phyloP scores from a whole-genome alignment of 2,329 filamentous ascomycete species.

The Plectosphaerella cucumerina region DNA sequence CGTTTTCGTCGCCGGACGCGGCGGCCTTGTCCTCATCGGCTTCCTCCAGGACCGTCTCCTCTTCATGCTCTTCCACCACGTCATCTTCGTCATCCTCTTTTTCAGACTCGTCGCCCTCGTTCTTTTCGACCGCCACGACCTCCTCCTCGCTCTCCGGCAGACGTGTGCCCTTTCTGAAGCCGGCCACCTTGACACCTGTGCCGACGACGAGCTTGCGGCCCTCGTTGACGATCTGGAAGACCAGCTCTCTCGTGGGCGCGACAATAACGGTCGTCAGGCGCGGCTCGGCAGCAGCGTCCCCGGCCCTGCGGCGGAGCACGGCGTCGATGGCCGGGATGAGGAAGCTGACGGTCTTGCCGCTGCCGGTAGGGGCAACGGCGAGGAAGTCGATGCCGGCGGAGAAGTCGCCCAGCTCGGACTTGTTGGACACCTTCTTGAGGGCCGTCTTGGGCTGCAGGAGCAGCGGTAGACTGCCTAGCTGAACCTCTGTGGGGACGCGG shows the following conservation, averaged over 20 bases:
- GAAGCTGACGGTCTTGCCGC: constrained; percentile 93
- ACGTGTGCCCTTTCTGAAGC: constrained; percentile 82
- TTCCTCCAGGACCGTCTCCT: constrained; percentile 18
- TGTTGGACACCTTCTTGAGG: constrained; percentile 31
- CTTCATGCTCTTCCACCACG: neutral
- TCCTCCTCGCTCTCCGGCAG: constrained; percentile 46
- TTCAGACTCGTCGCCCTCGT: constrained; percentile 21
- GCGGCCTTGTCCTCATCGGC: constrained; percentile 31
- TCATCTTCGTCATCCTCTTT: constrained; percentile 29
- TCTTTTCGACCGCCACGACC: constrained; percentile 23
- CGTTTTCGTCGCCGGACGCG: constrained; percentile 27
- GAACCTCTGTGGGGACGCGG: constrained; percentile 85
- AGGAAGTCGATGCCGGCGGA: constrained; percentile 64
- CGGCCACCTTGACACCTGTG: constrained; percentile 73
- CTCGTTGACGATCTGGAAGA: constrained; percentile 78
- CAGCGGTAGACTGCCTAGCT: constrained; percentile 79
- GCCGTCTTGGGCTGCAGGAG: constrained; percentile 58
- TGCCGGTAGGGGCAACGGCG: constrained; percentile 89
- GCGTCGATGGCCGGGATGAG: constrained; percentile 81
- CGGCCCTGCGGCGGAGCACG: constrained; percentile 55
- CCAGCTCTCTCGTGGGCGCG: constrained; percentile 75
- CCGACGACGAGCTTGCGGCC: constrained; percentile 73
- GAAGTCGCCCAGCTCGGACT: constrained; percentile 24
- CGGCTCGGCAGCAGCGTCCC: constrained; percentile 34
- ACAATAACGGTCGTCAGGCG: constrained; percentile 65